Evolutionary conservation across 2,329 filamentous ascomycete genomes (phyloP).

Genomic region (Phyllosticta citriasiana): DNA sequence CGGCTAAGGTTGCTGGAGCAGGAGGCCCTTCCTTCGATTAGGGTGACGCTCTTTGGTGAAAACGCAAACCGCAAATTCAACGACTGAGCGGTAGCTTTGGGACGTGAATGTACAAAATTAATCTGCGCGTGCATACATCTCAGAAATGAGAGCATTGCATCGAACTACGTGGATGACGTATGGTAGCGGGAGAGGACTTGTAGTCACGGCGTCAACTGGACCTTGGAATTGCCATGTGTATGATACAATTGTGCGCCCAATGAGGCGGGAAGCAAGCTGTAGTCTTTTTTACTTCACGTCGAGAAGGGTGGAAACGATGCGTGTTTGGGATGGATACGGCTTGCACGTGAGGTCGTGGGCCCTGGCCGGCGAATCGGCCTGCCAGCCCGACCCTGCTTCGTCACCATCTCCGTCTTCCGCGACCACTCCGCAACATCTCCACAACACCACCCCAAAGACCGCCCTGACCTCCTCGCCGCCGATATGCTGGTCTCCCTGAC

Average conservation of each 20-base stretch:
- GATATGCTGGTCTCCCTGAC: slow-evolving; percentile 91
- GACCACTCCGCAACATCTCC: background rate
- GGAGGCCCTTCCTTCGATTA: slow-evolving; percentile 72
- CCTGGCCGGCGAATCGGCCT: background rate
- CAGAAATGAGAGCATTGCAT: background rate
- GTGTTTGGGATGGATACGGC: background rate
- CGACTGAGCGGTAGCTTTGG: slow-evolving; percentile 44
- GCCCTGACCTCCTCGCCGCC: background rate
- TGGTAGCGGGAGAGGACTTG: background rate
- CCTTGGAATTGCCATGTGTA: slow-evolving; percentile 8
- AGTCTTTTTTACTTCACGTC: background rate
- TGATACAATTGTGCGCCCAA: slow-evolving; percentile 7
- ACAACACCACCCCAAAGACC: slow-evolving; percentile 1
- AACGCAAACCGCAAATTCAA: slow-evolving; percentile 95
- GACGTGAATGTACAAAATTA: background rate
- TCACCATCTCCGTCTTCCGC: slow-evolving; percentile 1
- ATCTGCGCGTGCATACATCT: background rate
- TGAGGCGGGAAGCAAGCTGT: background rate
- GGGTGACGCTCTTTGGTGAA: slow-evolving; percentile 81
- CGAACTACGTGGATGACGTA: background rate
- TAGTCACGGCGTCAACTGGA: slow-evolving; percentile 5
- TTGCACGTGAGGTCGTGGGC: background rate
- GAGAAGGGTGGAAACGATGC: background rate
- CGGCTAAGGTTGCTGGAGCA: slow-evolving; percentile 76
- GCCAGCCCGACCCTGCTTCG: slow-evolving; percentile 1